Conservation (phyloP, 2,329 filamentous ascomycete species). For the Aspergillus pseudonomiae region DNA sequence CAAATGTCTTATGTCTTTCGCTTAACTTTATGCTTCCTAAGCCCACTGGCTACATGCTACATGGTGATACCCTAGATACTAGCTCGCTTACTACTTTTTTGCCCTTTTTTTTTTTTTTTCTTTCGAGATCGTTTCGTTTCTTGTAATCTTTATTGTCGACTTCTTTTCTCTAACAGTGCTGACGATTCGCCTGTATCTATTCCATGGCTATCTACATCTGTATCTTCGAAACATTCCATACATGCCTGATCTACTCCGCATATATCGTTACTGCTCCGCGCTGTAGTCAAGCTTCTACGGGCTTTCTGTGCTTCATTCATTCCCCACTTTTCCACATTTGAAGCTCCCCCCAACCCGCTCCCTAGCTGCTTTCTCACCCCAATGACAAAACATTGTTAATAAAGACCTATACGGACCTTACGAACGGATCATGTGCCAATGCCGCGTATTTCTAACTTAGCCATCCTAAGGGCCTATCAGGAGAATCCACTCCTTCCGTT, state of each 20-base stretch:
- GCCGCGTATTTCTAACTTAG: neutral
- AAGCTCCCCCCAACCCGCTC: too few species aligned
- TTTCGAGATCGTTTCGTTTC: neutral
- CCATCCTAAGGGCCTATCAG: neutral
- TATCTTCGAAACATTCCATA: neutral
- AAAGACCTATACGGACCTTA: neutral
- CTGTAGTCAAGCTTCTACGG: neutral
- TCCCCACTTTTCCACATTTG: neutral
- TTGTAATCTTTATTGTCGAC: too few species aligned
- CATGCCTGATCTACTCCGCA: neutral
- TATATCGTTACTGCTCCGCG: neutral
- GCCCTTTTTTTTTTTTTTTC: neutral
- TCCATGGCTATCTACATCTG: neutral
- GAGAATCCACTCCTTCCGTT: neutral
- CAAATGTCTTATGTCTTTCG: too few species aligned
- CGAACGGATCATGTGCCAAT: neutral
- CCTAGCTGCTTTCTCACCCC: neutral
- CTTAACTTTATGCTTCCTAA: neutral
- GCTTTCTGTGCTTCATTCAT: neutral
- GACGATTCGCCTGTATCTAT: neutral
- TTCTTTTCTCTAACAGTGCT: neutral
- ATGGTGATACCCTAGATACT: neutral
- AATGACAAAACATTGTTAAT: neutral
- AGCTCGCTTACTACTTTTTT: neutral
- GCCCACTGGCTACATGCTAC: neutral